Base-by-base conservation (phyloP, 2,329 filamentous ascomycete genomes). In the Trichoderma lentiforme region DNA sequence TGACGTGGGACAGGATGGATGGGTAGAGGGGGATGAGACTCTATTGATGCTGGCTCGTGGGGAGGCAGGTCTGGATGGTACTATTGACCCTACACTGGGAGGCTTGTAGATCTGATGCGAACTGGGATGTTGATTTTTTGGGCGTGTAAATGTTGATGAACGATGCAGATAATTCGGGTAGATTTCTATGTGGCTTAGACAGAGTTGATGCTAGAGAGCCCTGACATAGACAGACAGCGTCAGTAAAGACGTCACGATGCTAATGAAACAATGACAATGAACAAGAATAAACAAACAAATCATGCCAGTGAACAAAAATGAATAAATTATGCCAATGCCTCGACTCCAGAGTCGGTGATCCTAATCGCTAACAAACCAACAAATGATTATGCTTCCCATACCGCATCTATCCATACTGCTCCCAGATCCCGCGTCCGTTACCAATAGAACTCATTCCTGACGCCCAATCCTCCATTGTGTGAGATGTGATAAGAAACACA, bases 11-110 rank as follows among this genome's bases (percentile, higher is more conserved):
- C 79, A 80, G 26, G 80, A 82, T 43, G 82, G 83, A 24, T 86
- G 84, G 84, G 79, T 80, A 11, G 79, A 82, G 57, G 84, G 85
- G 28, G 84, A 85, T 68, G 79, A 80, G 8, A 84, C 83, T 71
- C 83, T 86, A 73, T 78, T 84, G 53, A 79, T 81, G 18, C 76
- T 86, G 15, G 77, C 81, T 15, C 75, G 79, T 7, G 78, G 80
- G 18, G 70, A 78, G 18, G 51, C 76, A 1, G 72, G 65, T 2
- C 67, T 76, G 30, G 77, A 80, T 62, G 30, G 71, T 18, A 74
- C 76, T 34, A 76, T 83, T 24, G 81, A 83, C 51, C 81, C 81
- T 32, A 75, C 77, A 12, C 75, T 83, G 11, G 75, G 18, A 58
- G 63, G 68, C 36, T 63, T 24, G 12, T 73, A 71, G 73, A 74